phyloP scores from a whole-genome alignment of 164 flowering plant species.

The Aristolochia californica region DNA sequence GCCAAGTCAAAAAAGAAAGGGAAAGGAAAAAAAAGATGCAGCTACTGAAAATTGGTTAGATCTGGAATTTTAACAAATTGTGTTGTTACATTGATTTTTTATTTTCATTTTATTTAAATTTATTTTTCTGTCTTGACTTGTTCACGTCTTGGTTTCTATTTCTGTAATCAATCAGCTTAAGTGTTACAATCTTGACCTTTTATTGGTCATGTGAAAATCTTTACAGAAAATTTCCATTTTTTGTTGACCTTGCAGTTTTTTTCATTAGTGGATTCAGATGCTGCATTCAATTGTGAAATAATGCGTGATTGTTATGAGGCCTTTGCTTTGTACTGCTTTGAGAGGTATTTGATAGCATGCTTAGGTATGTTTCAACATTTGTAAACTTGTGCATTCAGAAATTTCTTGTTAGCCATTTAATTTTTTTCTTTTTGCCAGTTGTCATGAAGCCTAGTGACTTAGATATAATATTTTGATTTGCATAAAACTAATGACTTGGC shows the following conservation, averaged over 20 bases:
- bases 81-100: not conserved
- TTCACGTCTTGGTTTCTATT: not conserved
- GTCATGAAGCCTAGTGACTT: too few relatives aligned
- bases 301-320: constrained; percentile 98
- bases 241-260: constrained; percentile 38
- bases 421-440: too few relatives aligned
- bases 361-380: constrained; percentile 47
- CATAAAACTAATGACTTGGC: too few relatives aligned
- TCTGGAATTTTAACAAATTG: not conserved
- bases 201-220: not conserved
- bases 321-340: constrained; percentile 95
- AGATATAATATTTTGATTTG: too few relatives aligned
- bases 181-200: not conserved
- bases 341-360: constrained; percentile 94
- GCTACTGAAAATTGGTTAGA: not conserved
- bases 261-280: constrained; percentile 60
- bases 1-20: not conserved
- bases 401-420: too few relatives aligned
- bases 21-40: not conserved
- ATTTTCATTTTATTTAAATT: not conserved
- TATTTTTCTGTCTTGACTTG: not conserved
- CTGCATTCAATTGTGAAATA: constrained; percentile 81
- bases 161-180: not conserved
- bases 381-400: not conserved
- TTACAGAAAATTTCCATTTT: not conserved